Evolutionary conservation across 179 eudicot species (phyloP).

Genomic region (Patellifolia procumbens): DNA sequence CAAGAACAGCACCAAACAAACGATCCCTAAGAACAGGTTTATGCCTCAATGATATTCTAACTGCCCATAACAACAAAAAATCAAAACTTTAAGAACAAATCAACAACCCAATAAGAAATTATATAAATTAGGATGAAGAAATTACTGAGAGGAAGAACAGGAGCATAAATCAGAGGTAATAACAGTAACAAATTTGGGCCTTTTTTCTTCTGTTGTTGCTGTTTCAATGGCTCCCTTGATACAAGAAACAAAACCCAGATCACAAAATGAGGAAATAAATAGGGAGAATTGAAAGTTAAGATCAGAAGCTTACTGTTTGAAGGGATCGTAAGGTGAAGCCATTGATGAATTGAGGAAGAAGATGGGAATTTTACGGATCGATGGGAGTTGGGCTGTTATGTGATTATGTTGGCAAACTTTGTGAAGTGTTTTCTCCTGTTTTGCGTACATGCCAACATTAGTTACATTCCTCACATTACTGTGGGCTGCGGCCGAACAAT

Average conservation of each 20-base stretch:
- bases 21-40: constrained; percentile 88
- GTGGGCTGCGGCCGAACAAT: too few relatives aligned
- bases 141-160: constrained; percentile 92
- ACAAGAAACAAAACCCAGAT: neutral
- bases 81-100: neutral
- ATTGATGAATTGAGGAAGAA: constrained; percentile 9
- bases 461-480: neutral
- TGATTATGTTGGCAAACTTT: neutral
- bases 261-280: neutral
- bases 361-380: neutral
- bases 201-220: constrained; percentile 42
- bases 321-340: constrained; percentile 34
- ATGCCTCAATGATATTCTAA: constrained; percentile 66
- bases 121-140: neutral
- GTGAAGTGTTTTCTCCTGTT: neutral
- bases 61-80: constrained; percentile 32
- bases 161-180: constrained; percentile 85
- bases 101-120: neutral
- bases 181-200: constrained; percentile 55
- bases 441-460: too few relatives aligned
- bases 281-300: too few relatives aligned
- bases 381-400: neutral
- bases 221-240: constrained; percentile 33
- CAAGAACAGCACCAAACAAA: constrained; percentile 68
- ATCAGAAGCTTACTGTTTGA: constrained; percentile 22